Evolutionary conservation across 495 filamentous ascomycete genomes (phyloP).

Genomic region (Penicillium paxilli): DNA sequence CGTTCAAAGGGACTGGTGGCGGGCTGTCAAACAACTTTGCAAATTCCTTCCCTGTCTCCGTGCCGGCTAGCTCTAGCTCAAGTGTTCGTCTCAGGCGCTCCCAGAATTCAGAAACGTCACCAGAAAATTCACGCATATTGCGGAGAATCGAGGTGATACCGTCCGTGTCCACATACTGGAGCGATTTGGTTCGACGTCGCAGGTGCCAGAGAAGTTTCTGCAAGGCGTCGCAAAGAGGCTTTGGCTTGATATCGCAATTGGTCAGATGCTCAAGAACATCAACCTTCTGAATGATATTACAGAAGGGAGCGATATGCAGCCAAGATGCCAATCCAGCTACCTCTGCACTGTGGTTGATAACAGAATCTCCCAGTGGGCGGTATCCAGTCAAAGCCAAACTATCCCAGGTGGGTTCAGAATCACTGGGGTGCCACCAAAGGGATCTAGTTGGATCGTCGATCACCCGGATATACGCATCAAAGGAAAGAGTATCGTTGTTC

Average conservation of each 20-base stretch:
- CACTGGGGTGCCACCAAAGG: constrained; percentile 62
- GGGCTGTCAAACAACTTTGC: constrained; percentile 49
- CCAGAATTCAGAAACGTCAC: constrained; percentile 54
- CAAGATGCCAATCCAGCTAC: constrained; percentile 56
- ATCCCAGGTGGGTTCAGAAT: constrained; percentile 75
- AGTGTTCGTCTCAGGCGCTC: constrained; percentile 53
- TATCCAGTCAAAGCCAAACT: constrained; percentile 63
- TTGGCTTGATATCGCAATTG: constrained; percentile 50
- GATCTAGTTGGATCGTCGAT: constrained; percentile 61
- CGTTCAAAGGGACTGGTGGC: constrained; percentile 2
- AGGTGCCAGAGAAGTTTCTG: constrained; percentile 48
- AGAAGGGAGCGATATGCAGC: constrained; percentile 60
- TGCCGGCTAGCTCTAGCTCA: constrained; percentile 51
- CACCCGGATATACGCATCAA: constrained; percentile 64
- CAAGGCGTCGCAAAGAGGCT: constrained; percentile 50
- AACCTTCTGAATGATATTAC: constrained; percentile 52
- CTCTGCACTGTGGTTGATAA: constrained; percentile 50
- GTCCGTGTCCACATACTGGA: constrained; percentile 46
- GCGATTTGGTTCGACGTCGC: constrained; percentile 33
- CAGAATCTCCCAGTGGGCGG: constrained; percentile 49
- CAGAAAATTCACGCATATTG: constrained; percentile 44
- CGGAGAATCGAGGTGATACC: constrained; percentile 41
- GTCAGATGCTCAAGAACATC: constrained; percentile 50
- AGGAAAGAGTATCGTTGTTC: constrained; percentile 62
- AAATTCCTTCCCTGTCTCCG: constrained; percentile 38